phyloP scores from a whole-genome alignment of 768 basidiomycete species.

The Amylocystis lapponica region DNA sequence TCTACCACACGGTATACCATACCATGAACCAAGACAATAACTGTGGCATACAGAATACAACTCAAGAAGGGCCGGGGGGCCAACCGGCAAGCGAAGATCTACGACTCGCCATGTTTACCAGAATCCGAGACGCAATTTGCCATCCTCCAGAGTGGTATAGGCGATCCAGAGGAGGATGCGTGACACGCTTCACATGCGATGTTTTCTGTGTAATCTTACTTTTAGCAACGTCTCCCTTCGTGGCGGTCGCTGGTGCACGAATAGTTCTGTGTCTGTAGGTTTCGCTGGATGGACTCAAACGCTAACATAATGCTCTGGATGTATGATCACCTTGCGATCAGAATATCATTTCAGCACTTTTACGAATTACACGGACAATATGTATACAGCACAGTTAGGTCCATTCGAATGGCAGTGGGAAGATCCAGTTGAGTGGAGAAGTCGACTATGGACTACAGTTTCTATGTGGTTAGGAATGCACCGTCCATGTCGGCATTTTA shows the following conservation, averaged over 20 bases:
- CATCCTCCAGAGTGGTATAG: slow-evolving; percentile 86
- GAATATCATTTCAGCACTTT: not conserved
- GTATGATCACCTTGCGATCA: no score
- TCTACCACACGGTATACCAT: no score
- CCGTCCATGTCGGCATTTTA: slow-evolving; percentile 32
- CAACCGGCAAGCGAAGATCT: slow-evolving; percentile 93
- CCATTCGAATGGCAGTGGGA: not conserved
- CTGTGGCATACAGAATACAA: slow-evolving; percentile 56
- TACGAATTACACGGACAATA: not conserved
- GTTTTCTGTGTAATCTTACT: not conserved
- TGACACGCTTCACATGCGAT: no score
- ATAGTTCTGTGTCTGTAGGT: no score
- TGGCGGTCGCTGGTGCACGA: no score
- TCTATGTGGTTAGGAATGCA: slow-evolving; percentile 15
- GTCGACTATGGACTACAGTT: slow-evolving; percentile 11
- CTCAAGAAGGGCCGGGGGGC: slow-evolving; percentile 90
- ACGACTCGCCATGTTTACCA: slow-evolving; percentile 95
- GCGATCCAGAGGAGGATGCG: slow-evolving; percentile 87
- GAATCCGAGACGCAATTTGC: slow-evolving; percentile 96
- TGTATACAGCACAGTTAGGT: not conserved
- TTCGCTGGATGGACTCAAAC: no score
- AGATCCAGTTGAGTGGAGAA: slow-evolving; percentile 18
- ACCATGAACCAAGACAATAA: not conserved
- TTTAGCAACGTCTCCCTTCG: no score
- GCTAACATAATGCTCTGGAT: no score